phyloP scores from a whole-genome alignment of 2,329 filamentous ascomycete species.

The Aureobasidium mangrovei region DNA sequence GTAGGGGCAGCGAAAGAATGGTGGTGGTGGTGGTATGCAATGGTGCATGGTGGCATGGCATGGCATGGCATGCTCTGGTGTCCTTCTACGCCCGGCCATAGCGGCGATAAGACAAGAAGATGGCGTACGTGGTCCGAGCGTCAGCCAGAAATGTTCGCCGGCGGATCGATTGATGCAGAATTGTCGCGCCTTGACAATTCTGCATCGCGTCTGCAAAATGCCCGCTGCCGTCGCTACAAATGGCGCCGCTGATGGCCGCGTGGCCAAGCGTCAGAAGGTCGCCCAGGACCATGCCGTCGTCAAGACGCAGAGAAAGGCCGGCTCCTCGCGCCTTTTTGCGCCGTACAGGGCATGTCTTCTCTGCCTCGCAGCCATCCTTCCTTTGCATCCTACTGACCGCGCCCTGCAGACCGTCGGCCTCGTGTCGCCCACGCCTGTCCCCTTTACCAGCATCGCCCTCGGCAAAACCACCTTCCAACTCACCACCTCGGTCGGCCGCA shows the following conservation, averaged over 20 bases:
- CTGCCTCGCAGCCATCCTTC: neutral
- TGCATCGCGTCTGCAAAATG: conserved; percentile 1
- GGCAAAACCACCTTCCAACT: conserved; percentile 96
- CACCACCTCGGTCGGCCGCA: conserved; percentile 84
- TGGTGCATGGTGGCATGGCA: too few species aligned
- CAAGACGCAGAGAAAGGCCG: conserved; percentile 19
- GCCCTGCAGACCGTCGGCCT: conserved; percentile 70
- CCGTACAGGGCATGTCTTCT: conserved; percentile 67
- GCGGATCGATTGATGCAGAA: too few species aligned
- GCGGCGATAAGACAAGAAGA: too few species aligned
- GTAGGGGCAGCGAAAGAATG: too few species aligned
- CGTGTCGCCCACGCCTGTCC: conserved; percentile 81
- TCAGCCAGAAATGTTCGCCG: too few species aligned
- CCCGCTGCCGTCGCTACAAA: conserved; percentile 7
- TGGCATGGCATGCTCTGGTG: too few species aligned
- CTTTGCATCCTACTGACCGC: conserved; percentile 17
- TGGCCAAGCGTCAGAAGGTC: conserved; percentile 70
- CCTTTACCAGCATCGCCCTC: conserved; percentile 79
- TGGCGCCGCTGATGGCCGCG: conserved; percentile 32
- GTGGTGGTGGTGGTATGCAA: too few species aligned
- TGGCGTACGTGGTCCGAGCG: too few species aligned
- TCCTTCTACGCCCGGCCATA: too few species aligned
- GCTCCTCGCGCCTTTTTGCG: conserved; percentile 72
- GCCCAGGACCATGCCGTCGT: conserved; percentile 19
- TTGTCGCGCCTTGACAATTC: neutral